Evolutionary conservation across 768 basidiomycete species (phyloP).

Genomic region (Boletus subcaerulescens): DNA sequence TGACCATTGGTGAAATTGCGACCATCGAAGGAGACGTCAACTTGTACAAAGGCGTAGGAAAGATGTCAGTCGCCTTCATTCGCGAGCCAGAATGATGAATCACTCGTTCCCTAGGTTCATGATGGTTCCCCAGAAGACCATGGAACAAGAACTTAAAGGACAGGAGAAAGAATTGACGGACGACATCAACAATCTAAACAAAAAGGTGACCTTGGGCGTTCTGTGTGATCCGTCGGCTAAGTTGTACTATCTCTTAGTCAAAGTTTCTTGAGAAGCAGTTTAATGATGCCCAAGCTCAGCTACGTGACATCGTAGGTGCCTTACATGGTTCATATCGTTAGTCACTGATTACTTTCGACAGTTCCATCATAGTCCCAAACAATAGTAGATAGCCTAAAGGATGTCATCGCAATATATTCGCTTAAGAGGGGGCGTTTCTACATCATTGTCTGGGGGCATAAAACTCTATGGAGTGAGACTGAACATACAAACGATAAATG

Average conservation of each 20-base stretch:
- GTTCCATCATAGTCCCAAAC: slow-evolving; percentile 31
- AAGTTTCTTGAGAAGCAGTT: slow-evolving; percentile 95
- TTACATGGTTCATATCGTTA: background rate
- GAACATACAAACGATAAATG: background rate
- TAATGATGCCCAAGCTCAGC: slow-evolving; percentile 82
- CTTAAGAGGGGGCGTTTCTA: background rate
- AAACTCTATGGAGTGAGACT: background rate
- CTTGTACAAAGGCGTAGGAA: slow-evolving; percentile 93
- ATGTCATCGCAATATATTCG: slow-evolving; percentile 8
- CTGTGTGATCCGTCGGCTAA: background rate
- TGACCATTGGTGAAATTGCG: slow-evolving; percentile 82
- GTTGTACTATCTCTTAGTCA: slow-evolving; percentile 42
- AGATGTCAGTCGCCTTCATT: slow-evolving; percentile 58
- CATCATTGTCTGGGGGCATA: background rate
- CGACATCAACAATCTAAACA: slow-evolving; percentile 75
- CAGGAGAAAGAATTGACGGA: slow-evolving; percentile 85
- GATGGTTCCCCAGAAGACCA: slow-evolving; percentile 73
- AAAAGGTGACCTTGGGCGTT: slow-evolving; percentile 60
- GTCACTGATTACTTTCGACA: slow-evolving; percentile 10
- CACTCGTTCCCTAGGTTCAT: slow-evolving; percentile 66
- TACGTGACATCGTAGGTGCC: slow-evolving; percentile 74
- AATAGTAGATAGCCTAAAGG: slow-evolving; percentile 16
- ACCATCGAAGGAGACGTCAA: slow-evolving; percentile 70
- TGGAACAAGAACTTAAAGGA: slow-evolving; percentile 70
- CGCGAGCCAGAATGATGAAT: background rate